Base-by-base conservation (phyloP, 768 basidiomycete genomes). In the Leccinum subgranulosum region DNA sequence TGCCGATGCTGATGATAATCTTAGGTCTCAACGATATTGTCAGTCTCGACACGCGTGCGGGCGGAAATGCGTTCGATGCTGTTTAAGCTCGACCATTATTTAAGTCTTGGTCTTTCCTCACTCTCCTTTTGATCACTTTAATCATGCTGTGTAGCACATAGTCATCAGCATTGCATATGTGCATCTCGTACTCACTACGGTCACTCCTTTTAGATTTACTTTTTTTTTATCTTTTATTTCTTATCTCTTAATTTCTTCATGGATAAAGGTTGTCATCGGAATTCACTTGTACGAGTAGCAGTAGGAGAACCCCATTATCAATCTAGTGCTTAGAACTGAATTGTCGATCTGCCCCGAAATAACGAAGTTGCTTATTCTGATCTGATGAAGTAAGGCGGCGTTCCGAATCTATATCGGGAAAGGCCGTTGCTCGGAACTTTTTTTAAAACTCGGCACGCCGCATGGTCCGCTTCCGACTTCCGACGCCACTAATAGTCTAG, bases 31-130 rank as follows among this genome's bases (percentile, higher is more conserved):
- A 77, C 36, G 80, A 84, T 12, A 74, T 86, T 10, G 69, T 83
- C 25, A 72, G 77, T 34, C 75, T 87, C 15, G 86, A 87, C 51
- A 74, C 79, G 1, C 71, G 68, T 45, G 83, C 84, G 3, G 86
- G 86, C 31, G 85, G 85, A 51, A 79, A 76, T 48, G 81, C 86
- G 2, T 87, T 84, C 67, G 69, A 80, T 23, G 66, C 69, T 14
- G 79, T 86, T 19, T 85, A 71, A 77, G 28, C 2, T 34, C 6
- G 1, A 46, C 34, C 14, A 12, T 53, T 41, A 11, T 55, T 51
- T 52, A 58, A 47, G 1, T 45, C 25, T 51, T 11, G 29, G 3
- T 49, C 43, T 41, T 49, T 34, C 36, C 27, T 48, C 28, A 25
- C 29, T 34, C n/a, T 6, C n/a, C 11, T 31, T 9, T n/a, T 9